Evolutionary conservation across 805 yeast species (phyloP).

Genomic region (Saccharomyces mikatae): DNA sequence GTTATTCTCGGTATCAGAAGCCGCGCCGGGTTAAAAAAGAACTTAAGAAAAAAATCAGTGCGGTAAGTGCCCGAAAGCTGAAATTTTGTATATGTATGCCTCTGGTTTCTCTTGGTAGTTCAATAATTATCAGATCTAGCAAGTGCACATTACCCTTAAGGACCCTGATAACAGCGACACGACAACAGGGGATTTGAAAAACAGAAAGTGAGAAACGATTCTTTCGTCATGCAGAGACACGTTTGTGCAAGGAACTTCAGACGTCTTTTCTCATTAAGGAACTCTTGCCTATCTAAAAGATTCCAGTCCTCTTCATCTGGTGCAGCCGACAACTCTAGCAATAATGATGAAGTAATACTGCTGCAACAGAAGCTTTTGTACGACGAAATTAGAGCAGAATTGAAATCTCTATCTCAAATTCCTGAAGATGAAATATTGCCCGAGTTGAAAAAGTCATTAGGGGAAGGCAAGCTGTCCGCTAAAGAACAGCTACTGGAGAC

Average conservation of each 20-base stretch:
- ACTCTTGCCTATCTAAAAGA: background rate
- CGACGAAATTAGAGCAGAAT: slow-evolving; percentile 18
- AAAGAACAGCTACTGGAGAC: slow-evolving; percentile 28
- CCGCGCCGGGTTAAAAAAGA: background rate
- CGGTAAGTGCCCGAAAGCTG: background rate
- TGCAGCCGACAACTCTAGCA: background rate
- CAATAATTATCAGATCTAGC: background rate
- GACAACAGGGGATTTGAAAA: background rate
- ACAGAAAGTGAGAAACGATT: background rate
- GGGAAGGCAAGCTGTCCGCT: slow-evolving; percentile 11
- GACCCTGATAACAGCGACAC: background rate
- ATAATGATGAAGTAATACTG: slow-evolving; percentile 14
- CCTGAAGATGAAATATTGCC: slow-evolving; percentile 1
- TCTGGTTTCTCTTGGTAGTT: background rate
- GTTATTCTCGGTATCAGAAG: background rate
- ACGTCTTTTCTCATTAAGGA: background rate
- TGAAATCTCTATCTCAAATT: slow-evolving; percentile 4
- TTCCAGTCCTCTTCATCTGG: background rate
- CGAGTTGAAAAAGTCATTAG: slow-evolving; percentile 1
- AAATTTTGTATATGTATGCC: background rate
- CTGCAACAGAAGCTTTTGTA: slow-evolving; percentile 24
- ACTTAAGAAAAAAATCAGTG: background rate
- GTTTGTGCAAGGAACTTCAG: background rate
- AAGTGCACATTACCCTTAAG: background rate
- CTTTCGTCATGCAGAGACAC: background rate